phyloP scores from a whole-genome alignment of 805 yeast species.

The Yarrowia sp. region DNA sequence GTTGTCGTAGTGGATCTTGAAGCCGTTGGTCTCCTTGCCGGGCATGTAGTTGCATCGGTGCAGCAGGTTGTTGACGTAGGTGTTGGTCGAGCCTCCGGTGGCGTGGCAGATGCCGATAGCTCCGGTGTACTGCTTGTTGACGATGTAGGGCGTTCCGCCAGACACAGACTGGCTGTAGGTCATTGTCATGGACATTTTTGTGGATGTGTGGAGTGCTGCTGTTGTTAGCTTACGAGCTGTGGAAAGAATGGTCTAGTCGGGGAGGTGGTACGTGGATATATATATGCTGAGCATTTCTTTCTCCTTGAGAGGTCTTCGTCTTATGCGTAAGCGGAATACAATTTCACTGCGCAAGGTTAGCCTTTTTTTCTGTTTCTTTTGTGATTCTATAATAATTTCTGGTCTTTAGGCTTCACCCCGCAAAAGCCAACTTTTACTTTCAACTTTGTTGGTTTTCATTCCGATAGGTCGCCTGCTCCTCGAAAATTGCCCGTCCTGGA shows the following conservation, averaged over 20 bases:
- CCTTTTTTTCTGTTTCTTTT: not conserved
- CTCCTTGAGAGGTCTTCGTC: not conserved
- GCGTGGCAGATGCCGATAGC: slow-evolving; percentile 21
- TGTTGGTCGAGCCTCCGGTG: slow-evolving; percentile 10
- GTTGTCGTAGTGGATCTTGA: slow-evolving; percentile 17
- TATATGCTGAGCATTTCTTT: not conserved
- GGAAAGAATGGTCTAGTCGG: not conserved
- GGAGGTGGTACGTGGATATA: not conserved
- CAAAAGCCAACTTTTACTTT: not conserved
- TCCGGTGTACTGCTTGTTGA: slow-evolving; percentile 11
- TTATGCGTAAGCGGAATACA: not conserved
- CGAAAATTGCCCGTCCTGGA: too few species aligned
- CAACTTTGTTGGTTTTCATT: too few species aligned
- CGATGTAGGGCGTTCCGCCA: slow-evolving; percentile 21
- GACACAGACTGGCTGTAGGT: slow-evolving; percentile 19
- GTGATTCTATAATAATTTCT: not conserved
- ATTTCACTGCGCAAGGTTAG: not conserved
- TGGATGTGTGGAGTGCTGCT: not conserved
- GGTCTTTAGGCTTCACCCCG: not conserved
- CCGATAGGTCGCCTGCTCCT: too few species aligned
- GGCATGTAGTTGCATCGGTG: slow-evolving; percentile 20
- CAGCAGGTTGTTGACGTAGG: slow-evolving; percentile 15
- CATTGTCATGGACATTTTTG: slow-evolving; percentile 11
- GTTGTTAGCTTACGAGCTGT: not conserved
- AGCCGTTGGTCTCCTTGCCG: slow-evolving; percentile 18